These are phyloP conservation scores for Fusarium sp. DNA, from an alignment of 2,329 filamentous ascomycete genomes.

Conservation along the genomic window DNA sequence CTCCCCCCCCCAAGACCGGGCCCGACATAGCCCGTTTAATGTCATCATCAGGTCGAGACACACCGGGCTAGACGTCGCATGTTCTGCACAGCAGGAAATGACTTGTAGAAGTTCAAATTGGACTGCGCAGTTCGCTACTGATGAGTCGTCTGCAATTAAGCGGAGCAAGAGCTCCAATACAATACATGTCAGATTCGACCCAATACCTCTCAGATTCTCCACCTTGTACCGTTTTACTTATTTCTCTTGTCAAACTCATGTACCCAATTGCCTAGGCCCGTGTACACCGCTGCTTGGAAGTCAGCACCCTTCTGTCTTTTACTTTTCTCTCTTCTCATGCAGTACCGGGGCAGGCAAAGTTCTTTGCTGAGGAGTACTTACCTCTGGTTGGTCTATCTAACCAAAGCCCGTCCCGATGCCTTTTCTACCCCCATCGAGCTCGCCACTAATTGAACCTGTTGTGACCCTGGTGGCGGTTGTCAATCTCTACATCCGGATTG, in stretches of 20 bases:
- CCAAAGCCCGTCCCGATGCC: slow-evolving; percentile 1
- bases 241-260: slow-evolving; percentile 9
- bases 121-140: slow-evolving; percentile 28
- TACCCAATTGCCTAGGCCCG: slow-evolving; percentile 1
- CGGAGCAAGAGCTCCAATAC: slow-evolving; percentile 33
- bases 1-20: slow-evolving; percentile 15
- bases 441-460: slow-evolving; percentile 15
- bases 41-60: slow-evolving; percentile 38
- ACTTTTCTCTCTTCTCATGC: slow-evolving; percentile 11
- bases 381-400: neutral
- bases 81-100: slow-evolving; percentile 25
- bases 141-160: slow-evolving; percentile 33
- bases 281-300: slow-evolving; percentile 24
- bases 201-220: neutral
- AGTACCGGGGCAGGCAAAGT: slow-evolving; percentile 11
- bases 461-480: slow-evolving; percentile 19
- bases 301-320: neutral
- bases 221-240: slow-evolving; percentile 4
- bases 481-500: slow-evolving; percentile 8
- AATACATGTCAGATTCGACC: slow-evolving; percentile 38
- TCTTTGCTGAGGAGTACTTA: slow-evolving; percentile 2
- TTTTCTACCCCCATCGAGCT: slow-evolving; percentile 19
- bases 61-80: slow-evolving; percentile 28
- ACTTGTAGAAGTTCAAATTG: slow-evolving; percentile 30
- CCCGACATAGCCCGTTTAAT: slow-evolving; percentile 19